Conservation (phyloP, 768 basidiomycete species). For the Rhodosporidiobolus odoratus region DNA sequence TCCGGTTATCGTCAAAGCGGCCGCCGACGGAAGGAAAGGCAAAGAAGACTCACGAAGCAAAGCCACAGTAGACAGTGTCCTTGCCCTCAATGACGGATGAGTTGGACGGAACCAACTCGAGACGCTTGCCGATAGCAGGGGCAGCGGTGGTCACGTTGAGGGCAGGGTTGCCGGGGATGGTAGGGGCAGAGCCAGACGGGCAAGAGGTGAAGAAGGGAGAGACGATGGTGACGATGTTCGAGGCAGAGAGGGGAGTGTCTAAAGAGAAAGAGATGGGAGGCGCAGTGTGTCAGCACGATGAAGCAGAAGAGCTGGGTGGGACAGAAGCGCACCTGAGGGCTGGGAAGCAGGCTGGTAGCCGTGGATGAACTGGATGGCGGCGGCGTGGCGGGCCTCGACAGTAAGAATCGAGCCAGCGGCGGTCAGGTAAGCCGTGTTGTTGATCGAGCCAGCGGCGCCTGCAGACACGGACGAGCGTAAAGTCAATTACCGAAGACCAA, state of each 20-base stretch:
- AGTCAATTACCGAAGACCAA: background rate
- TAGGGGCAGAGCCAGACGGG: constrained; percentile 54
- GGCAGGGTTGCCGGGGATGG: constrained; percentile 52
- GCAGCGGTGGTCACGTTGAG: constrained; percentile 48
- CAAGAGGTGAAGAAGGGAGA: constrained; percentile 53
- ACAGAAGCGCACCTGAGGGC: constrained; percentile 45
- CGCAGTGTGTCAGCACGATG: too few species aligned
- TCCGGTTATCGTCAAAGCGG: background rate
- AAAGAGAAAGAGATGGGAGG: constrained; percentile 40
- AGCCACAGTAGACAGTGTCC: constrained; percentile 28
- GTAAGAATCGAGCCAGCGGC: constrained; percentile 60
- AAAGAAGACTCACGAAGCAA: constrained; percentile 23
- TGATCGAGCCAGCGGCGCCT: constrained; percentile 18
- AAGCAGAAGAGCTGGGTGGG: background rate
- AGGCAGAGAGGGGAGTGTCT: constrained; percentile 56
- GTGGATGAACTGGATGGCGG: constrained; percentile 34
- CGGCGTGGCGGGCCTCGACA: constrained; percentile 51
- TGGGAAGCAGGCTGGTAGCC: constrained; percentile 61
- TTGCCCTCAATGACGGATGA: background rate
- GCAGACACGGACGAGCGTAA: background rate
- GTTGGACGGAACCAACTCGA: constrained; percentile 40
- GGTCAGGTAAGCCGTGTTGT: constrained; percentile 50
- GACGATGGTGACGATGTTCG: constrained; percentile 55
- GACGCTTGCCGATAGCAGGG: constrained; percentile 43
- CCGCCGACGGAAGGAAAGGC: too few species aligned